Evolutionary conservation across 495 filamentous ascomycete species (phyloP), one percentile per base, ranked within the genome.

Genomic region (Collariella sp.): DNA sequence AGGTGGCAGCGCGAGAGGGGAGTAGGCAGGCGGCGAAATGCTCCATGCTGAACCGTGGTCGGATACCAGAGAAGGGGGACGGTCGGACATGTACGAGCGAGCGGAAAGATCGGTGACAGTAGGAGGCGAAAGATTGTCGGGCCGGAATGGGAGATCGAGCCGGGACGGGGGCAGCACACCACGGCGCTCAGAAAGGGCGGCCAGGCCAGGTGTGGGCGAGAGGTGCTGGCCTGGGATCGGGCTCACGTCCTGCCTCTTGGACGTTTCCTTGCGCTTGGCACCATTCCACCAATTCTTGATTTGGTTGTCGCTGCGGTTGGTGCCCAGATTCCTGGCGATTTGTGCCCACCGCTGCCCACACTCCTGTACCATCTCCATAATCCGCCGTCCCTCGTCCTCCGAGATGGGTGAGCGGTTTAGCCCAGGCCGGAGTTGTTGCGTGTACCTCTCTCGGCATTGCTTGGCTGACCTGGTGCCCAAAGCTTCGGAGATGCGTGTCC

Each of bases 201-300:
- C 26, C 2, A 44, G 23, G 0, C 39, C 26, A 5, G 26, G 40
- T 12, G 50, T 41, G 1, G 39, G 40, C 50, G 50, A 42, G 23
- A 42, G 49, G 26, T 38, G 51, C 5, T 39, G 51, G 3, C 38
- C 15, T 6, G 38, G 26, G 4, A 16, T 18, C 50, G 43, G 39
- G 16, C 20, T 12, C 5, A 48, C 54, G 52, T 62, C 63, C 19
- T 55, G 56, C 15, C 47, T 55, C 45, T 67, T 60, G 16, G 26
- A 18, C 20, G 71, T 60, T 67, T 73, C 62, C 57, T 79, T 70
- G 60, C 91, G 82, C 83, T 88, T 85, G 64, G 87, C 87, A 33
- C 93, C 91, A 70, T 98, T 97, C 88, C 88, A 96, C 89, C 90
- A 97, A 72, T 98, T 98, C 81, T 98, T 98, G 46, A 98, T 90